phyloP scores from a whole-genome alignment of 2,329 filamentous ascomycete species.

The Arthrobotrys megalospora region DNA sequence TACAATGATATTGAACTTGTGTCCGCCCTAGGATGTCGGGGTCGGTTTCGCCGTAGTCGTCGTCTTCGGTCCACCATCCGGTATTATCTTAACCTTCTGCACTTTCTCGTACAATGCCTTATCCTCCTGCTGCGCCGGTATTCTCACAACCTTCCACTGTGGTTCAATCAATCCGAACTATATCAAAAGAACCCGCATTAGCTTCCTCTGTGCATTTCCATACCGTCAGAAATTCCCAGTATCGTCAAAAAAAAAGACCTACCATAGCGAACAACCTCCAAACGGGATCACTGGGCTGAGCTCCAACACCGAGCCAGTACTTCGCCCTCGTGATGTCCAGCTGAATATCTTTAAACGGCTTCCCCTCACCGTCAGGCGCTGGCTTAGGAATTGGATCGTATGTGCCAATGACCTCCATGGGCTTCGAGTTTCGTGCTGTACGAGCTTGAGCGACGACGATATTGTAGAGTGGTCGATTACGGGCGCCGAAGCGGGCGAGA shows the following conservation, averaged over 20 bases:
- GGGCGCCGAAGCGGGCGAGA: constrained; percentile 91
- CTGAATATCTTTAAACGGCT: constrained; percentile 90
- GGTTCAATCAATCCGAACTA: constrained; percentile 63
- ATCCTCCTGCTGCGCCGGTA: constrained; percentile 60
- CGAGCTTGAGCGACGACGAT: constrained; percentile 95
- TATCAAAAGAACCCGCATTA: constrained; percentile 15
- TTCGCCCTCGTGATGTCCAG: constrained; percentile 84
- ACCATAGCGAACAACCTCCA: constrained; percentile 91
- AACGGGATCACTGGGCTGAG: constrained; percentile 90
- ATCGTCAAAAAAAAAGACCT: background rate
- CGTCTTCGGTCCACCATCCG: constrained; percentile 21
- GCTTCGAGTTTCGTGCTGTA: constrained; percentile 88
- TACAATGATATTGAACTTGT: background rate
- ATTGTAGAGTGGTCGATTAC: constrained; percentile 94
- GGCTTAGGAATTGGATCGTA: constrained; percentile 79
- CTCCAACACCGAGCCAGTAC: constrained; percentile 98
- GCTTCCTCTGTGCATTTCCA: background rate
- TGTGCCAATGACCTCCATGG: constrained; percentile 90
- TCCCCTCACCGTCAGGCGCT: constrained; percentile 75
- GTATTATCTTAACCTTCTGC: constrained; percentile 58
- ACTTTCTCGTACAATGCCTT: constrained; percentile 54
- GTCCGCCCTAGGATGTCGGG: background rate
- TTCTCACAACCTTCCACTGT: constrained; percentile 62
- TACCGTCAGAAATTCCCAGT: background rate
- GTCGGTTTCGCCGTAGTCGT: constrained; percentile 19